Percentiles rank a stretch among this genome's conserved stretches.
Conservation (phyloP, 169 alveolate species). For the Cystoisospora suis region DNA sequence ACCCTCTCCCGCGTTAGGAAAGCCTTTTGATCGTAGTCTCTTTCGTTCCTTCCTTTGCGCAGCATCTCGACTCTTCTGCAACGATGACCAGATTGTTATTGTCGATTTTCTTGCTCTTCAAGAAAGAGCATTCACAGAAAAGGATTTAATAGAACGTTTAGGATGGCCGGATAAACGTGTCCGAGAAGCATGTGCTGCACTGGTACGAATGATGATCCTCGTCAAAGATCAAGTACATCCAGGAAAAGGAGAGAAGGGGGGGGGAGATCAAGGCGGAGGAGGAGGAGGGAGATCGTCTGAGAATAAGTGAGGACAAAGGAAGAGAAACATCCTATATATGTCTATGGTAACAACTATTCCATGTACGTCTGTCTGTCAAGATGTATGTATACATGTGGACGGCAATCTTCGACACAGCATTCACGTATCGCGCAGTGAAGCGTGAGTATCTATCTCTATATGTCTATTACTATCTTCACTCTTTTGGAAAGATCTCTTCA, state of each 20-base stretch:
- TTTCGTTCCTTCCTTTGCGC: slow-evolving; percentile 51
- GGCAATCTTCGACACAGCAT: no score
- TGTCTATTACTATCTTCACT: no score
- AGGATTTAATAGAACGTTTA: slow-evolving; percentile 54
- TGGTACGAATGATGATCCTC: slow-evolving; percentile 40
- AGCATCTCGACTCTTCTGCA: slow-evolving; percentile 59
- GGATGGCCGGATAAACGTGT: slow-evolving; percentile 63
- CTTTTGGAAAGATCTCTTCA: no score
- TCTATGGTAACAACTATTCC: no score
- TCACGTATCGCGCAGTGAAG: no score
- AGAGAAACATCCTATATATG: background rate
- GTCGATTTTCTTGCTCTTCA: slow-evolving; percentile 58
- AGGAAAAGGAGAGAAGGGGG: slow-evolving; percentile 23
- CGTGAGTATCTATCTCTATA: no score
- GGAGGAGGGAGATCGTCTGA: background rate
- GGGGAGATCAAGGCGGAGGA: background rate
- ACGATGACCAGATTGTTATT: slow-evolving; percentile 62
- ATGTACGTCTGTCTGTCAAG: no score
- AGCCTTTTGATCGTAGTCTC: slow-evolving; percentile 44
- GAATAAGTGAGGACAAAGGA: background rate
- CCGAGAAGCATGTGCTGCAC: slow-evolving; percentile 62
- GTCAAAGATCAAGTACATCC: slow-evolving; percentile 56
- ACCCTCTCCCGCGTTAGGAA: slow-evolving; percentile 1
- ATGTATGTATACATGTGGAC: no score
- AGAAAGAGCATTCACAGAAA: slow-evolving; percentile 62